Evolutionary conservation across 164 flowering plant species (phyloP).

Genomic region (Berberis vulgaris): DNA sequence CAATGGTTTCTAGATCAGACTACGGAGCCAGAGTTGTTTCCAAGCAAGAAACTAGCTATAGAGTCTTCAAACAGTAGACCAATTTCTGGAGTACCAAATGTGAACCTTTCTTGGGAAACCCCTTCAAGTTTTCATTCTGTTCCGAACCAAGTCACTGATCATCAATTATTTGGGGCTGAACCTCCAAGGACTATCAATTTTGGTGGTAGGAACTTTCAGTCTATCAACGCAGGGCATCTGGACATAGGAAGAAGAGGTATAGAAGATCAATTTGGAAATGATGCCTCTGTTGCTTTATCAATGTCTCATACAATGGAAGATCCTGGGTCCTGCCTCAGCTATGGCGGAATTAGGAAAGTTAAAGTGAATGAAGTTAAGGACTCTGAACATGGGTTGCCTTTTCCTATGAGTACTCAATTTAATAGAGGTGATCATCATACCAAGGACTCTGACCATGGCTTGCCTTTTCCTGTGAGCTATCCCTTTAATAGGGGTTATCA

Average conservation of each 20-base stretch:
- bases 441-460: constrained; percentile 4
- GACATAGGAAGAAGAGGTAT: constrained; percentile 17
- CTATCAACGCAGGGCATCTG: constrained; percentile 14
- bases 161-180: constrained; percentile 38
- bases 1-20: constrained; percentile 38
- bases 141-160: constrained; percentile 31
- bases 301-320: constrained; percentile 32
- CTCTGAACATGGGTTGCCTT: not conserved
- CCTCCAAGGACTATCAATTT: constrained; percentile 14
- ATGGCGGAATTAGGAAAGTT: constrained; percentile 40
- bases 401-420: not conserved
- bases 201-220: constrained; percentile 8
- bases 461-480: not conserved
- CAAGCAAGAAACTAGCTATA: constrained; percentile 31
- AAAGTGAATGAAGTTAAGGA: constrained; percentile 27
- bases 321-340: constrained; percentile 10
- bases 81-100: constrained; percentile 20
- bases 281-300: constrained; percentile 36
- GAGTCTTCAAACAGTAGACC: constrained; percentile 20
- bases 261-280: constrained; percentile 31
- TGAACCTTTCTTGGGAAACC: constrained; percentile 36
- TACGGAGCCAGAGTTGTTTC: constrained; percentile 25
- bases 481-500: not conserved
- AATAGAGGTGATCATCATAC: not conserved
- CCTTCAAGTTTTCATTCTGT: constrained; percentile 23